Evolutionary conservation across 2,329 filamentous ascomycete species (phyloP).

Genomic region (Aspergillus sp.): DNA sequence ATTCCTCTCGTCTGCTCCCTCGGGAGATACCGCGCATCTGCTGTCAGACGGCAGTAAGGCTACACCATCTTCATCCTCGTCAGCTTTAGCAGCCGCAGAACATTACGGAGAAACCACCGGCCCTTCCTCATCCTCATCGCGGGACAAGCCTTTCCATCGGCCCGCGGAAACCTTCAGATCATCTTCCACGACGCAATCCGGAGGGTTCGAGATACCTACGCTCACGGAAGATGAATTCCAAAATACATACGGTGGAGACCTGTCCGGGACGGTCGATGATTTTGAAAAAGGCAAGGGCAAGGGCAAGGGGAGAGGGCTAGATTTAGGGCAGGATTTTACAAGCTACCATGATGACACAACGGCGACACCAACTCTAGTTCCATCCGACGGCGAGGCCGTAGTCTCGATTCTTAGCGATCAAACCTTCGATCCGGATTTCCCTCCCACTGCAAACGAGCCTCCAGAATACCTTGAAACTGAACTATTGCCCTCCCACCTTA

Average conservation of each 20-base stretch:
- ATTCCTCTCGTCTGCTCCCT: conserved; percentile 25
- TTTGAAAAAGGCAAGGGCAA: conserved; percentile 15
- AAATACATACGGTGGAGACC: conserved; percentile 13
- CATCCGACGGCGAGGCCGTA: conserved; percentile 44
- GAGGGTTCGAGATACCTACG: conserved; percentile 19
- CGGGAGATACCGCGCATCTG: conserved; percentile 23
- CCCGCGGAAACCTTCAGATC: conserved; percentile 26
- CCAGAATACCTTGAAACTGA: conserved; percentile 25
- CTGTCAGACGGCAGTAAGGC: conserved; percentile 24
- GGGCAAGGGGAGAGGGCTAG: conserved; percentile 14
- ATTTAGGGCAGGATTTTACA: not conserved
- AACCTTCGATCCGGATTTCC: conserved; percentile 33
- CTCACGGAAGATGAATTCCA: conserved; percentile 26
- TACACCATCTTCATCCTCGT: conserved; percentile 17
- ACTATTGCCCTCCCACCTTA: conserved; percentile 22
- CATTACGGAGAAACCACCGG: conserved; percentile 13
- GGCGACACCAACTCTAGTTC: conserved; percentile 6
- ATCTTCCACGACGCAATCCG: conserved; percentile 7
- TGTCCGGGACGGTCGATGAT: not conserved
- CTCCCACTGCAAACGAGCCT: conserved; percentile 23
- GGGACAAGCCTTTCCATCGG: not conserved
- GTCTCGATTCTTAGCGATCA: conserved; percentile 38
- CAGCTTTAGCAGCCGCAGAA: conserved; percentile 21
- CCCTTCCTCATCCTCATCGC: conserved; percentile 12
- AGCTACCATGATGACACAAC: conserved; percentile 1